Base-by-base conservation (phyloP, 495 filamentous ascomycete species). In the Terfezia boudieri region DNA sequence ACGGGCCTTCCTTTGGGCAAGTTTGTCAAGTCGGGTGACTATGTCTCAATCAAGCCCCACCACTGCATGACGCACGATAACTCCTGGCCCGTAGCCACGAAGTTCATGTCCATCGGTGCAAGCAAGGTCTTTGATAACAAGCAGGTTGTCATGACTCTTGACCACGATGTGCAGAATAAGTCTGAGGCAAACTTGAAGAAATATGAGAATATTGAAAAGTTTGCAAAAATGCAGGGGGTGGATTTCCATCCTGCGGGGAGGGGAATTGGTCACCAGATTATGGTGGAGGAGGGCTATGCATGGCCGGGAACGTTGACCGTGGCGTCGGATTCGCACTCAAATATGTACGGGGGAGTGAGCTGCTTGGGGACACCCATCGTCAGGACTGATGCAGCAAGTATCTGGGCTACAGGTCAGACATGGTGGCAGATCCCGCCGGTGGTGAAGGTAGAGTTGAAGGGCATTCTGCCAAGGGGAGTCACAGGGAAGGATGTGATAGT, bases 401-500 rank as follows among this genome's bases (percentile, higher is more conserved):
- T 94, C 36, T 93, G 84, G 84, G 84, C 82, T 0, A 94, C 85
- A 2, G 79, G 79, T 1, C 71, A 73, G 57, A 93, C 83, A 0
- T 94, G 85, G 84, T 94, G 80, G 80, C 84, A 90, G 70, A 76
- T 92, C 54, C 90, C 90, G 0, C 84, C 86, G 0, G 76, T 94
- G 51, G 85, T 84, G 6, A 79, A 79, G 64, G 76, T 95, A 9
- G 86, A 76, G 0, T 71, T 98, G 16, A 84, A 74, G 0, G 88
- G 90, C 11, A 64, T 74, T 2, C 64, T 94, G 9, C 88, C 85
- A 0, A 66, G 66, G 2, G 90, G 90, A 5, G 90, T 95, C 1
- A 89, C 86, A 0, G 89, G 86, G 48, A 98, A 96, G 68, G 89
- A 98, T 68, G 82, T 94, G 16, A 96, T 98, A 63, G 78, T 96